These are phyloP conservation scores for Phyllosticta capitalensis DNA, from an alignment of 2,329 filamentous ascomycete species.

Conservation along the genomic window DNA sequence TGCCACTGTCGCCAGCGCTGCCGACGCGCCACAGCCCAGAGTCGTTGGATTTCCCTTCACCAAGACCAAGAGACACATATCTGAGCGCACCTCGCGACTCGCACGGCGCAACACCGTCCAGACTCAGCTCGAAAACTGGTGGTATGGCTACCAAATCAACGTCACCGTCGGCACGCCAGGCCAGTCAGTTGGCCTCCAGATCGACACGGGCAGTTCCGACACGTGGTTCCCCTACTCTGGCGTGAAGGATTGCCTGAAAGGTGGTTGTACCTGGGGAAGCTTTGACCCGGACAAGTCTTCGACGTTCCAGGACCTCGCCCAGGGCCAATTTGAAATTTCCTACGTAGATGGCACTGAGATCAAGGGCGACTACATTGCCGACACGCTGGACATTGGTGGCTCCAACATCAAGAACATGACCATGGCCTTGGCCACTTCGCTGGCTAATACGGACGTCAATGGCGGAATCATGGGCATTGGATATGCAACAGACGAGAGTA, in stretches of 20 bases:
- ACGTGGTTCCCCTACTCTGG: constrained; percentile 3
- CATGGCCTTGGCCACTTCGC: constrained; percentile 3
- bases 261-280: neutral
- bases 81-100: neutral
- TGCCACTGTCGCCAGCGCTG: neutral
- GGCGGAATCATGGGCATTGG: constrained; percentile 9
- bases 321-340: constrained; percentile 1
- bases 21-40: neutral
- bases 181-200: constrained; percentile 1
- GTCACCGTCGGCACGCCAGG: constrained; percentile 12
- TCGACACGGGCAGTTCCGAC: constrained; percentile 10
- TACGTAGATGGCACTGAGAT: constrained; percentile 9
- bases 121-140: neutral
- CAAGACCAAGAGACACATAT: neutral
- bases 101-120: constrained; percentile 4
- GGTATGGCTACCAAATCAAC: constrained; percentile 8
- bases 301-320: constrained; percentile 3
- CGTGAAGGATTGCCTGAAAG: neutral
- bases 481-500: neutral
- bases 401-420: constrained; percentile 7
- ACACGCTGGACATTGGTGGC: constrained; percentile 4
- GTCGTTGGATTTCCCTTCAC: constrained; percentile 3
- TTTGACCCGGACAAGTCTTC: constrained; percentile 1
- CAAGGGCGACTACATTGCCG: constrained; percentile 2
- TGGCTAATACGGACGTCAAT: neutral